Evolutionary conservation across 768 basidiomycete species (phyloP).

Genomic region (Cyclocybe cylindracea): DNA sequence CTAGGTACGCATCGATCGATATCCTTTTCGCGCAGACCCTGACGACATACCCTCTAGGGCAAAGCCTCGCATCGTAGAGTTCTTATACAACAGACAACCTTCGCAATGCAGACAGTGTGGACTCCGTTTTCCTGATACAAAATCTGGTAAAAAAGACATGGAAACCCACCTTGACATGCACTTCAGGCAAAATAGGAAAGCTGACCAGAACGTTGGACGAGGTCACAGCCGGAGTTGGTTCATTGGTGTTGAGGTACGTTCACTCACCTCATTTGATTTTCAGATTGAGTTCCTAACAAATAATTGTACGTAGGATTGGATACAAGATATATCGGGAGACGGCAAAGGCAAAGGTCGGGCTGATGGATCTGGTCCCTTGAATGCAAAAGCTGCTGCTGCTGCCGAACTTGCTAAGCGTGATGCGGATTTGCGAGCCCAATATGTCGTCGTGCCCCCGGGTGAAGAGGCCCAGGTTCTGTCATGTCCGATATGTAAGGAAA

Average conservation of each 20-base stretch:
- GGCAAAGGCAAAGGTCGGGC: slow-evolving; percentile 71
- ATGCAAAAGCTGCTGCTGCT: slow-evolving; percentile 58
- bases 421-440: slow-evolving; percentile 72
- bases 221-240: slow-evolving; percentile 94
- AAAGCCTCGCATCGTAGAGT: slow-evolving; percentile 58
- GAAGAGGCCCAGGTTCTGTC: slow-evolving; percentile 81
- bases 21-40: slow-evolving; percentile 1
- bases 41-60: slow-evolving; percentile 37
- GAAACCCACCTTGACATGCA: slow-evolving; percentile 96
- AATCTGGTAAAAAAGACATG: slow-evolving; percentile 71
- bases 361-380: slow-evolving; percentile 49
- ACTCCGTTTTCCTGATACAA: slow-evolving; percentile 76
- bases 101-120: slow-evolving; percentile 95
- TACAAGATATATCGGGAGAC: slow-evolving; percentile 62
- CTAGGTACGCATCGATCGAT: slow-evolving; percentile 49
- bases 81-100: slow-evolving; percentile 75
- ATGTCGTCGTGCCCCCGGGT: slow-evolving; percentile 87
- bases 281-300: slow-evolving; percentile 11
- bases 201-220: slow-evolving; percentile 74
- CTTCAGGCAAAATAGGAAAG: slow-evolving; percentile 89
- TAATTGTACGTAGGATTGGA: slow-evolving; percentile 72
- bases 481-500: slow-evolving; percentile 97
- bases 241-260: slow-evolving; percentile 72
- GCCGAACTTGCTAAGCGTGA: slow-evolving; percentile 73
- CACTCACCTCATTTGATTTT: background rate